Percentiles rank a stretch among this genome's conserved stretches.
phyloP scores from a whole-genome alignment of 2,329 filamentous ascomycete genomes.

The Alternaria postmessia region DNA sequence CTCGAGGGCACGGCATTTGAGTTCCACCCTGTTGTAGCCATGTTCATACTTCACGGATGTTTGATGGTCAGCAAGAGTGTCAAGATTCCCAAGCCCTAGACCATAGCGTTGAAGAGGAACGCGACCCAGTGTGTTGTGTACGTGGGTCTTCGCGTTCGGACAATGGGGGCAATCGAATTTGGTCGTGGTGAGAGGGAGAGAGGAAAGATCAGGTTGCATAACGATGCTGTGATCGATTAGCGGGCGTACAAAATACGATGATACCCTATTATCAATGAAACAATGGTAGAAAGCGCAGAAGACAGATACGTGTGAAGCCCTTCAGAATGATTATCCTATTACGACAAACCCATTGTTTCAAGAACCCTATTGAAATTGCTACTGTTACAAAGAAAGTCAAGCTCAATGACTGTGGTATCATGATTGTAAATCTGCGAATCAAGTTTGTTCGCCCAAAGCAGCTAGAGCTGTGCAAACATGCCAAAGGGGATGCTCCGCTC shows the following conservation, averaged over 20 bases:
- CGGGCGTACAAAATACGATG: conserved; percentile 14
- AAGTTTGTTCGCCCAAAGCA: background rate
- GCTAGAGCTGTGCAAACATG: background rate
- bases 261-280: conserved; percentile 18
- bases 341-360: background rate
- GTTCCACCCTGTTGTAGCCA: conserved; percentile 80
- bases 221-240: conserved; percentile 15
- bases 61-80: conserved; percentile 96
- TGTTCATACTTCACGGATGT: conserved; percentile 90
- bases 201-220: background rate
- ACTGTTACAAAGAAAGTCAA: conserved; percentile 10
- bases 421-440: conserved; percentile 1
- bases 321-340: background rate
- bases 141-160: background rate
- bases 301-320: background rate
- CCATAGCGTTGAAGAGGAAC: background rate
- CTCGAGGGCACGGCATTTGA: conserved; percentile 74
- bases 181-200: background rate
- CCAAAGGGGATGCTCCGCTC: background rate
- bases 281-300: background rate
- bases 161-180: background rate
- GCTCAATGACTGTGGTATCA: conserved; percentile 16
- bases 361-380: background rate
- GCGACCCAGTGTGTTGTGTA: background rate
- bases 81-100: conserved; percentile 85